phyloP scores from a whole-genome alignment of 2,329 filamentous ascomycete species.

The Colletotrichum tropicale region DNA sequence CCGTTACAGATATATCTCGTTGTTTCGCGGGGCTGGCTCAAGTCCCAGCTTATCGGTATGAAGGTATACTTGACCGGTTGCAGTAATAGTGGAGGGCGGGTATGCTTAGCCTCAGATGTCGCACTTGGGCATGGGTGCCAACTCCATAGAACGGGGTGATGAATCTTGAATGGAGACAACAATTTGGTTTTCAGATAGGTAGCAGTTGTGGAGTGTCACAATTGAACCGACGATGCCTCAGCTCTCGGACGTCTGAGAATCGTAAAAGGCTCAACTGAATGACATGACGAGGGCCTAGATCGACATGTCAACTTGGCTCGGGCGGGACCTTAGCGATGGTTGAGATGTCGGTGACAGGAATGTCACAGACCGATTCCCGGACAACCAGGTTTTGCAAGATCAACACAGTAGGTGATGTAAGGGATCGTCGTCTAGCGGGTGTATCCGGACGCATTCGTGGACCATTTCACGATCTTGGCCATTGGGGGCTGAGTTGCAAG shows the following conservation, averaged over 20 bases:
- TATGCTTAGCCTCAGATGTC: not conserved
- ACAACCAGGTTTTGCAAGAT: not conserved
- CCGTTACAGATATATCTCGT: not conserved
- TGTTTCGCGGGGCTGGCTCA: not conserved
- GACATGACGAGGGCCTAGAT: not conserved
- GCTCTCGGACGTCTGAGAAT: not conserved
- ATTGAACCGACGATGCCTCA: not conserved
- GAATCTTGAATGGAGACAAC: not conserved
- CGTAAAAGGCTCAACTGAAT: not conserved
- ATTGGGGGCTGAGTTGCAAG: not conserved
- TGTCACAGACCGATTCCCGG: not conserved
- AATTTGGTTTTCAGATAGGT: not conserved
- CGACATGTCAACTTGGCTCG: not conserved
- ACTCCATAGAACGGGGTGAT: not conserved
- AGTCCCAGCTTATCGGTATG: not conserved
- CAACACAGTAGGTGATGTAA: slow-evolving; percentile 10
- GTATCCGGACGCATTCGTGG: slow-evolving; percentile 4
- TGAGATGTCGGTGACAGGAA: not conserved
- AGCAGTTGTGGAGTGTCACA: not conserved
- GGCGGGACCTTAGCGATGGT: not conserved
- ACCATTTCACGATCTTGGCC: not conserved
- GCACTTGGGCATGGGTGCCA: not conserved
- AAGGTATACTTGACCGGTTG: not conserved
- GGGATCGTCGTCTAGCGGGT: slow-evolving; percentile 1
- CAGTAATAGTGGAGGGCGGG: not conserved